Evolutionary conservation across 2,329 filamentous ascomycete species (phyloP).

Genomic region (Alternaria metachromatica): DNA sequence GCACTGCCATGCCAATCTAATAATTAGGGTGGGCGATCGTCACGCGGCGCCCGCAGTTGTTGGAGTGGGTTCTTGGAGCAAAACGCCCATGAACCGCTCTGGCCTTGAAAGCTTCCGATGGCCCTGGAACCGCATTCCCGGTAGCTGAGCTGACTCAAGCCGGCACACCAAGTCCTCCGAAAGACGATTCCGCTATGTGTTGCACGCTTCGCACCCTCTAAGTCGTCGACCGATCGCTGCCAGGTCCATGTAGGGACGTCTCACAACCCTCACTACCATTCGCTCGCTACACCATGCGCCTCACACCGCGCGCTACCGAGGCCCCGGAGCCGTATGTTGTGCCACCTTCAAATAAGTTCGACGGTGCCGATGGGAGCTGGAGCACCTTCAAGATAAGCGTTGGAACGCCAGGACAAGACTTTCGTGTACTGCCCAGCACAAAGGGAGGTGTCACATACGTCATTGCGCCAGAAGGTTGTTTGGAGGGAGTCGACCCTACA

Average conservation of each 20-base stretch:
- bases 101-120: background rate
- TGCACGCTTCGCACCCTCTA: background rate
- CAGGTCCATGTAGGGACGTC: background rate
- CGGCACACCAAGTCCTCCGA: background rate
- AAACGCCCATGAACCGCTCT: background rate
- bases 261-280: background rate
- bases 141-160: background rate
- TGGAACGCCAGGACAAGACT: slow-evolving; percentile 49
- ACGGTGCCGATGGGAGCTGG: slow-evolving; percentile 53
- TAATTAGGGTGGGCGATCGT: slow-evolving; percentile 11
- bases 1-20: background rate
- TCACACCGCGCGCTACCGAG: slow-evolving; percentile 25
- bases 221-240: background rate
- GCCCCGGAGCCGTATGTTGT: slow-evolving; percentile 39
- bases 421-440: slow-evolving; percentile 46
- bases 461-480: slow-evolving; percentile 45
- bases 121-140: background rate
- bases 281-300: slow-evolving; percentile 27
- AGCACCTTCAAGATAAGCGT: slow-evolving; percentile 52
- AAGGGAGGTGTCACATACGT: slow-evolving; percentile 40
- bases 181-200: slow-evolving; percentile 1
- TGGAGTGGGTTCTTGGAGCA: background rate
- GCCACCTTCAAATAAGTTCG: slow-evolving; percentile 43
- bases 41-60: background rate
- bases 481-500: slow-evolving; percentile 31